phyloP scores from a whole-genome alignment of 345 rosid genomes.

The Aquilaria sinensis region DNA sequence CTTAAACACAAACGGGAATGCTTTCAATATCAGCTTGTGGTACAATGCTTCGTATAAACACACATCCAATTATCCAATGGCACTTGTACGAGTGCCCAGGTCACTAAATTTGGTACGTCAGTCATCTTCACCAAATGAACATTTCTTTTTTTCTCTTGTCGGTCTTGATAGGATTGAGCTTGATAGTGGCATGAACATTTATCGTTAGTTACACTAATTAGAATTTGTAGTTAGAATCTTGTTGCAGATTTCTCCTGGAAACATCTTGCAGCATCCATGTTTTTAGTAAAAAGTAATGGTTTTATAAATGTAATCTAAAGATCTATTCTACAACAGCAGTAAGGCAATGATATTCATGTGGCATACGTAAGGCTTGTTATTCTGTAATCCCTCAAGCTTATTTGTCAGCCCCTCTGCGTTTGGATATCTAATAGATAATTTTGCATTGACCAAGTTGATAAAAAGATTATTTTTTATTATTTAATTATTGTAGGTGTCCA shows the following conservation, averaged over 20 bases:
- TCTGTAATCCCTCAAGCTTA: no score
- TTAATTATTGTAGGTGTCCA: constrained; percentile 48
- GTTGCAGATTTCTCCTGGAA: no score
- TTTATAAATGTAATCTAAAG: no score
- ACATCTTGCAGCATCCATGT: no score
- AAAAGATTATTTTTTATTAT: constrained; percentile 2
- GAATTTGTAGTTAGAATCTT: no score
- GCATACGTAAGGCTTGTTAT: no score
- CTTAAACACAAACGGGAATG: constrained; percentile 40
- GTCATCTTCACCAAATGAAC: not conserved
- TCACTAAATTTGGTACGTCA: constrained; percentile 63
- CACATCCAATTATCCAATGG: constrained; percentile 5
- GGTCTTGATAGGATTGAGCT: no score
- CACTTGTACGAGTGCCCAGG: constrained; percentile 52
- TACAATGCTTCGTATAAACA: constrained; percentile 53
- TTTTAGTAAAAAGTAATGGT: no score
- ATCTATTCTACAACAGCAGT: no score
- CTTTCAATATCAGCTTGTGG: constrained; percentile 58
- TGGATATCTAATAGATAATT: no score
- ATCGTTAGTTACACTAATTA: not conserved
- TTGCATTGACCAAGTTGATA: no score
- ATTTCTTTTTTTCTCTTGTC: not conserved
- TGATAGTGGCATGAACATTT: not conserved
- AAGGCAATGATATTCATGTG: no score
- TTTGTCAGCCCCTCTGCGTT: not conserved